Percentiles rank a stretch among this genome's conserved stretches.
These are phyloP conservation scores for Anisodus acutangulus DNA, from an alignment of 257 asterid species.

Conservation along the genomic window DNA sequence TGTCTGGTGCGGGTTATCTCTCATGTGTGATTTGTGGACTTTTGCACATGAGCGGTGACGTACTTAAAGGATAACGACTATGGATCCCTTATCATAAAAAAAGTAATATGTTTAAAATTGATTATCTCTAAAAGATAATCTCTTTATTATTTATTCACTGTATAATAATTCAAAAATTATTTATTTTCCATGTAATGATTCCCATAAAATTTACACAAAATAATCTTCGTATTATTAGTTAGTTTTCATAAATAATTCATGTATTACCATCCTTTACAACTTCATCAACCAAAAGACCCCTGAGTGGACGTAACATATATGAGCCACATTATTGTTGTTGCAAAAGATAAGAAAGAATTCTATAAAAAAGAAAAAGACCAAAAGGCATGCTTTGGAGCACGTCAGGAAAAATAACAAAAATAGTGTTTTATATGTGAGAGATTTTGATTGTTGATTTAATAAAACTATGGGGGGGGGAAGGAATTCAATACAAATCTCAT, in stretches of 20 bases:
- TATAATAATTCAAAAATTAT: too few species aligned
- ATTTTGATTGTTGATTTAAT: too few species aligned
- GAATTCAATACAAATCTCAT: neutral
- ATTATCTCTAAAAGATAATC: neutral
- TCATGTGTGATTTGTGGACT: too few species aligned
- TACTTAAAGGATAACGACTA: too few species aligned
- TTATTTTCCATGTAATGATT: too few species aligned
- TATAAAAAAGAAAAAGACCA: neutral
- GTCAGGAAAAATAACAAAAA: neutral
- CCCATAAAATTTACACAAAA: too few species aligned
- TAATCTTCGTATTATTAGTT: too few species aligned
- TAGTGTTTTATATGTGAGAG: neutral
- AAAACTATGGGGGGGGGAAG: rapidly evolving
- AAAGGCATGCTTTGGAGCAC: neutral
- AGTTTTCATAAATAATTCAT: neutral
- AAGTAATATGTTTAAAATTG: neutral
- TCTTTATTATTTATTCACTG: neutral
- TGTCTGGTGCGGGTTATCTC: too few species aligned
- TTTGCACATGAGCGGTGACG: too few species aligned
- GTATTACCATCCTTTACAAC: neutral
- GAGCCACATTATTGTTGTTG: conserved; percentile 11
- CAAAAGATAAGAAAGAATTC: neutral
- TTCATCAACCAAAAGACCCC: too few species aligned
- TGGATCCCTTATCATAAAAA: too few species aligned
- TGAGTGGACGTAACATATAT: neutral